These are phyloP conservation scores for Metarhizium brunneum DNA, from an alignment of 2,329 filamentous ascomycete species.

Conservation along the genomic window DNA sequence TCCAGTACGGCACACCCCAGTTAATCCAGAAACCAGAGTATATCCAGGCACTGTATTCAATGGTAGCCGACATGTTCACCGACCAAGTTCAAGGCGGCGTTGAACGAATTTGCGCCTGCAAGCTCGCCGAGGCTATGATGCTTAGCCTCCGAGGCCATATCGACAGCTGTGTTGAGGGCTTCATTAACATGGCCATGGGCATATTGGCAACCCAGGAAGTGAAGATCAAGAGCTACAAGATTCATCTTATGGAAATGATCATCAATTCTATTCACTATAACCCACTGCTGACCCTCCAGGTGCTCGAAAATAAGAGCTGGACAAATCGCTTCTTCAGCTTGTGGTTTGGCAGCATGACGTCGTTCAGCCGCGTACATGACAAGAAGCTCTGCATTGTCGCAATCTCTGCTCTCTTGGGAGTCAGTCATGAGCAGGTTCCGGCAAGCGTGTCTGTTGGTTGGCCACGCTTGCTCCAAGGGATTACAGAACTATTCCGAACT, in stretches of 20 bases:
- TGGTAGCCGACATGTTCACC: conserved; percentile 91
- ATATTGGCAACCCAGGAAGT: conserved; percentile 67
- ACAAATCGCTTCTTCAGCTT: conserved; percentile 98
- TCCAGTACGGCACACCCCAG: conserved; percentile 78
- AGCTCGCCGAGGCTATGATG: conserved; percentile 95
- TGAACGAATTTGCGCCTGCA: conserved; percentile 94
- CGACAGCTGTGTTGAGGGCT: conserved; percentile 80
- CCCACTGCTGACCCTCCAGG: conserved; percentile 70
- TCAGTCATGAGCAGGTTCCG: conserved; percentile 75
- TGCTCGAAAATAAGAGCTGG: conserved; percentile 87
- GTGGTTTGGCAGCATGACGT: conserved; percentile 95
- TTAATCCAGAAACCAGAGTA: conserved; percentile 79
- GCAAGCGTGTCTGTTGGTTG: conserved; percentile 90
- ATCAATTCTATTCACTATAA: conserved; percentile 99
- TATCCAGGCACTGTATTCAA: conserved; percentile 78
- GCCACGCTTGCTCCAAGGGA: conserved; percentile 80
- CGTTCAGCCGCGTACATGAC: conserved; percentile 89
- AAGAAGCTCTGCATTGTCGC: conserved; percentile 97
- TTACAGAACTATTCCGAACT: conserved; percentile 86
- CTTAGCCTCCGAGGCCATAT: conserved; percentile 82
- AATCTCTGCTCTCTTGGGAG: conserved; percentile 74
- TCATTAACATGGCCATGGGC: conserved; percentile 81
- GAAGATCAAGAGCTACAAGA: conserved; percentile 86
- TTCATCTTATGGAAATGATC: conserved; percentile 97
- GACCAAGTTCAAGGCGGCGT: conserved; percentile 89